Conservation (phyloP, 148 eudicot genomes). For the Limonium bicolor region DNA sequence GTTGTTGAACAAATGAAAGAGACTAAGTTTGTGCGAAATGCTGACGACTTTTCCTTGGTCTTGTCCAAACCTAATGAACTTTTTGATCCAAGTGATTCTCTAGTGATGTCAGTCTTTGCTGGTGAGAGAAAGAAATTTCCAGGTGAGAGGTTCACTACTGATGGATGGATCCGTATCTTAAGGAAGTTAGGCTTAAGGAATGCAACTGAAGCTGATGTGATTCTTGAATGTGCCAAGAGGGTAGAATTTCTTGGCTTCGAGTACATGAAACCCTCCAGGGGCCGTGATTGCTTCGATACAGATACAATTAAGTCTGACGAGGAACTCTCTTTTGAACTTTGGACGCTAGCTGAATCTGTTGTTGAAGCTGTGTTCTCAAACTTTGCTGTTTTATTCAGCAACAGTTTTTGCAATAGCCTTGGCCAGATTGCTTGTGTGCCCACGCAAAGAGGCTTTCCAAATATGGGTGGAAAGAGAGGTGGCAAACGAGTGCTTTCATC, state of each 20-base stretch:
- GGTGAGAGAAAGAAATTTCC: constrained; percentile 81
- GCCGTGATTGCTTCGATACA: constrained; percentile 40
- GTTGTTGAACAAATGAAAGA: constrained; percentile 62
- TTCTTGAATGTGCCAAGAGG: constrained; percentile 85
- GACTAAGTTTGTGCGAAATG: constrained; percentile 60
- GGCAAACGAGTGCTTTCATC: constrained; percentile 84
- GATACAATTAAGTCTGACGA: constrained; percentile 27
- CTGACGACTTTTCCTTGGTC: constrained; percentile 57
- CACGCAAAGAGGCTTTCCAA: constrained; percentile 87
- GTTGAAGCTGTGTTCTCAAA: constrained; percentile 69
- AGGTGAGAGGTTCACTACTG: constrained; percentile 76
- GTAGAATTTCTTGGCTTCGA: constrained; percentile 79
- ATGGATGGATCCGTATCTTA: constrained; percentile 75
- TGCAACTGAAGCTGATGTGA: constrained; percentile 64
- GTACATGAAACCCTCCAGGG: constrained; percentile 25
- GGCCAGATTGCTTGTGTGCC: constrained; percentile 90
- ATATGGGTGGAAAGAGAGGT: constrained; percentile 69
- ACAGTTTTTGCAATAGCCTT: constrained; percentile 65
- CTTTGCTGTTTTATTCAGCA: constrained; percentile 88
- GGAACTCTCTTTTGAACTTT: constrained; percentile 64
- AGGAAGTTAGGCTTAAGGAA: constrained; percentile 72
- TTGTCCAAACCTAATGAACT: constrained; percentile 67
- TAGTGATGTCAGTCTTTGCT: constrained; percentile 70
- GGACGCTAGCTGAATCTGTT: constrained; percentile 80
- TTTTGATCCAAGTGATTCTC: constrained; percentile 80